These are phyloP conservation scores for Verticillium longisporum DNA, from an alignment of 2,329 filamentous ascomycete species.

Conservation along the genomic window DNA sequence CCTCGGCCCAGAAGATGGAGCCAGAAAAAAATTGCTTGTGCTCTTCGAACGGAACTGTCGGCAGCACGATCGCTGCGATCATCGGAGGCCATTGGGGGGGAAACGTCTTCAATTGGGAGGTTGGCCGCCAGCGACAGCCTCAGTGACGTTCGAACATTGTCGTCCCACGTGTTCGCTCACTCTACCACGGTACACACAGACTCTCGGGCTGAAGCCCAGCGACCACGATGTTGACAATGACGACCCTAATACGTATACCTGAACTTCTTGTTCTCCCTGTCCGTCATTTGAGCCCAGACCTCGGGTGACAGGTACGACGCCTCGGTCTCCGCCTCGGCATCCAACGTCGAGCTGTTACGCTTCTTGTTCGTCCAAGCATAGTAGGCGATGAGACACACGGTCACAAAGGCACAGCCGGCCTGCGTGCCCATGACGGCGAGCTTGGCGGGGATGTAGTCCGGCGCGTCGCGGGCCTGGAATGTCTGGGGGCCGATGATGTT, in stretches of 20 bases:
- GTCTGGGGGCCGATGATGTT: conserved; percentile 53
- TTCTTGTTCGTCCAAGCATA: conserved; percentile 42
- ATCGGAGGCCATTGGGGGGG: not conserved
- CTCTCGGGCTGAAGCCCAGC: not conserved
- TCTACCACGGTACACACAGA: not conserved
- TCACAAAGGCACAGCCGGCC: conserved; percentile 31
- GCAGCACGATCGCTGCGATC: not conserved
- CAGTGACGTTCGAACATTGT: not conserved
- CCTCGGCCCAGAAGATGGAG: not conserved
- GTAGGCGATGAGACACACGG: conserved; percentile 38
- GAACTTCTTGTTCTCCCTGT: conserved; percentile 50
- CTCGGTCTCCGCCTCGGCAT: conserved; percentile 21
- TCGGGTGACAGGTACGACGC: conserved; percentile 32
- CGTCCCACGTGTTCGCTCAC: not conserved
- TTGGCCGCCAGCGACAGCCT: not conserved
- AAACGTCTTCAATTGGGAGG: not conserved
- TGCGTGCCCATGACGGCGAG: conserved; percentile 48
- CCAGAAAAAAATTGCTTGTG: not conserved
- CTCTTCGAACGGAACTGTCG: not conserved
- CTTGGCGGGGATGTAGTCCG: conserved; percentile 45
- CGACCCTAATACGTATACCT: conserved; percentile 36
- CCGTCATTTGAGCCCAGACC: conserved; percentile 44
- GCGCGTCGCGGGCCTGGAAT: conserved; percentile 44
- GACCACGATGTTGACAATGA: not conserved
- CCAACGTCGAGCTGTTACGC: conserved; percentile 11